Evolutionary conservation across 257 asterid species (phyloP), one percentile per base, ranked within the genome.

Genomic region (Galeopsis tetrahit): DNA sequence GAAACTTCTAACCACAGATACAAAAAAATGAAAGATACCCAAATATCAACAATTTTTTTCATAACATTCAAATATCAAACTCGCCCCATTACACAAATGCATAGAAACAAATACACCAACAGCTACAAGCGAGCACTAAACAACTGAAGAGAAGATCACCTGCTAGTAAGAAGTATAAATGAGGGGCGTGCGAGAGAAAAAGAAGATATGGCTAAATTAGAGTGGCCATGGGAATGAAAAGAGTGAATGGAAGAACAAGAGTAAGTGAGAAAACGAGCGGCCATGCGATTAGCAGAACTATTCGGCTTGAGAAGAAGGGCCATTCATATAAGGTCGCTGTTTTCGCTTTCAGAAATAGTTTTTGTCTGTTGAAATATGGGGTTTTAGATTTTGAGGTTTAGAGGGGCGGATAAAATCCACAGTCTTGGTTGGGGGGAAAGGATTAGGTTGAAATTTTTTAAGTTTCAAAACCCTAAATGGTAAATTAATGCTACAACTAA

Each of bases 291-390:
- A 57, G 71, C 68, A 34, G 86, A 74, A 60, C 68, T 71, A 60
- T 49, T 79, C 32, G 86, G 86, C 84, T 81, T 85, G 68, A 85
- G 68, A n/a, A 77, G 85, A 70, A 75, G 76, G 78, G 88, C 90
- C 90, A 83, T 85, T 83, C 83, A 81, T 72, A 69, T 43, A 75
- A n/a, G 68, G 35, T 56, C 6, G 2, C 15, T 75, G 67, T 7
- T 57, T 76, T 66, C 63, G 14, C 70, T 56, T 40, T 71, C 71
- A 56, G 36, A 32, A n/a, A 51, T 0, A 28, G 51, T 4, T 48
- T 40, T n/a, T 21, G 66, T 62, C 69, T 36, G 60, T 66, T 58
- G 32, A 74, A 63, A 28, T 68, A 34, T 33, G 65, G 80, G 71
- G 60, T 76, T 72, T 56, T 65, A 52, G 75, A 67, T 71, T 71